These are phyloP conservation scores for Fusarium nanum DNA, from an alignment of 2,329 filamentous ascomycete genomes.

Conservation along the genomic window DNA sequence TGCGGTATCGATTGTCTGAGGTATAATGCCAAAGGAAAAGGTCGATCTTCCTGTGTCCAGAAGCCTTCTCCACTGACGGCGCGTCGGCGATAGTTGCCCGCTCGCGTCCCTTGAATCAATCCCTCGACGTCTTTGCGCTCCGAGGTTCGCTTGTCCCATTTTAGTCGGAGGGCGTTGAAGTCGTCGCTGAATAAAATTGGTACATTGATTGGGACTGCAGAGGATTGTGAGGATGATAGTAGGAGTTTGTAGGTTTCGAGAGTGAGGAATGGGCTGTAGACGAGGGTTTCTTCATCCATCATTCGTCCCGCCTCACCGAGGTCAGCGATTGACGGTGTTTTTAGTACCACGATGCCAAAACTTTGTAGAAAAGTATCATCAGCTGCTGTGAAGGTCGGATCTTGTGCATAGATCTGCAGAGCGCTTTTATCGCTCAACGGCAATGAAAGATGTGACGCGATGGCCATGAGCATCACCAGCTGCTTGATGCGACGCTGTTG, in stretches of 20 bases:
- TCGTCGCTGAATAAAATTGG: constrained; percentile 42
- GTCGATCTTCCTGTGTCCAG: constrained; percentile 33
- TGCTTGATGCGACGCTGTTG: constrained; percentile 43
- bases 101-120: constrained; percentile 31
- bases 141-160: constrained; percentile 42
- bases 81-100: constrained; percentile 34
- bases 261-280: constrained; percentile 45
- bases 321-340: constrained; percentile 31
- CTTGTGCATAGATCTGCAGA: constrained; percentile 36
- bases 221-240: constrained; percentile 12
- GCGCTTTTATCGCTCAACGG: not conserved
- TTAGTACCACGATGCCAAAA: constrained; percentile 33
- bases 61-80: constrained; percentile 40
- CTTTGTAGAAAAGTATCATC: constrained; percentile 37
- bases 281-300: constrained; percentile 38
- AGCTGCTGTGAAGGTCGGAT: constrained; percentile 38
- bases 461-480: constrained; percentile 37
- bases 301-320: constrained; percentile 39
- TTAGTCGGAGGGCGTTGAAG: constrained; percentile 40
- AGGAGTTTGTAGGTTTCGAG: constrained; percentile 39
- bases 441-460: constrained; percentile 30
- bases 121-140: constrained; percentile 41
- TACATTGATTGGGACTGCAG: not conserved
- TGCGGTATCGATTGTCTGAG: constrained; percentile 29
- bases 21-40: constrained; percentile 43